These are phyloP conservation scores for Cenchrus purpureus DNA, from an alignment of 176 grass and related monocot species.

Conservation along the genomic window DNA sequence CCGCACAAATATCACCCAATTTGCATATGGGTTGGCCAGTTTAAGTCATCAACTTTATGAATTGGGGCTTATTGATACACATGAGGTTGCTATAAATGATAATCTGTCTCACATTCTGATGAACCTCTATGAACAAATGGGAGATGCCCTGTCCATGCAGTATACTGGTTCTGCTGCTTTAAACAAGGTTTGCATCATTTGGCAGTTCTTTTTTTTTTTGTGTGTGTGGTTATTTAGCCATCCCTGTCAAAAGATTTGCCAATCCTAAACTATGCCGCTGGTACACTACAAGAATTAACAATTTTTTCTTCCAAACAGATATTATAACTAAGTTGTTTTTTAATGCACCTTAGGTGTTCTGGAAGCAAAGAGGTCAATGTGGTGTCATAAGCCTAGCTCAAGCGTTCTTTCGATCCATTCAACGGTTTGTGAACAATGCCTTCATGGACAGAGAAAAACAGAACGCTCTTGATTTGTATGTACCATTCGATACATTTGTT, in stretches of 20 bases:
- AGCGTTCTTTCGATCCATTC: conserved; percentile 33
- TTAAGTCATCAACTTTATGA: conserved; percentile 51
- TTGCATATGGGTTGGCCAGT: conserved; percentile 58
- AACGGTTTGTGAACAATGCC: conserved; percentile 63
- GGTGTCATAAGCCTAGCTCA: not conserved
- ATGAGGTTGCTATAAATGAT: conserved; percentile 45
- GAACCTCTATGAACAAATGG: conserved; percentile 65
- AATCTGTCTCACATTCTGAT: conserved; percentile 31
- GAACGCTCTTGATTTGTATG: conserved; percentile 69
- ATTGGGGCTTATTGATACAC: conserved; percentile 35
- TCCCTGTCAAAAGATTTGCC: too few species aligned
- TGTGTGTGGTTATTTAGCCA: too few species aligned
- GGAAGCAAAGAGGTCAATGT: conserved; percentile 68
- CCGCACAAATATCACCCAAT: conserved; percentile 70
- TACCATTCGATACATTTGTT: conserved; percentile 6
- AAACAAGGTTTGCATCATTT: conserved; percentile 54
- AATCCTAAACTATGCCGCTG: too few species aligned
- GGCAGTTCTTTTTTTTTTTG: not conserved
- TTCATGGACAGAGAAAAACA: conserved; percentile 68
- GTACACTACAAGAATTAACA: not conserved
- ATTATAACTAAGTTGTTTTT: not conserved
- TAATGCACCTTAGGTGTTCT: conserved; percentile 53
- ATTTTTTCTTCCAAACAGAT: too few species aligned
- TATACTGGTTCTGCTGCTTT: conserved; percentile 68
- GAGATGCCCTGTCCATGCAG: conserved; percentile 54